A percentile compares a stretch with the other conserved stretches of the same genome.
Evolutionary conservation across 352 stramenopile genomes (phyloP).

Genomic region (Phytophthora nicotianae): DNA sequence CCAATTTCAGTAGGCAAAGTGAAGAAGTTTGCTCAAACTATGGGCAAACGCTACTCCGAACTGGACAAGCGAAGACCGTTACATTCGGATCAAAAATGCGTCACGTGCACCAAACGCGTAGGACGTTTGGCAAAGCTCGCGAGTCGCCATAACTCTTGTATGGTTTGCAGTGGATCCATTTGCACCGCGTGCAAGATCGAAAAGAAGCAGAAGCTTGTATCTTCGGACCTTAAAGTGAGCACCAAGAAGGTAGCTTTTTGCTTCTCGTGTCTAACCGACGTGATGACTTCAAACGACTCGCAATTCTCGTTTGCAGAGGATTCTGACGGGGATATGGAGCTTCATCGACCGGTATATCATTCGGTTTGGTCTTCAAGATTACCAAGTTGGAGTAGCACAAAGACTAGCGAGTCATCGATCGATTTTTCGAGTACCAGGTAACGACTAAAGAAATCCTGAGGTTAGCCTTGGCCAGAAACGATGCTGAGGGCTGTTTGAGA

Average conservation of each 20-base stretch:
- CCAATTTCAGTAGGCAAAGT: slow-evolving; percentile 12
- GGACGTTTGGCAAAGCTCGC: slow-evolving; percentile 21
- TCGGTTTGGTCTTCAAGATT: slow-evolving; percentile 19
- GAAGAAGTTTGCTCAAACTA: slow-evolving; percentile 24
- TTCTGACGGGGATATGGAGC: background rate
- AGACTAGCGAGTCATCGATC: slow-evolving; percentile 1
- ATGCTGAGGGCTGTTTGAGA: no score
- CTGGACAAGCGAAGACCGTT: slow-evolving; percentile 11
- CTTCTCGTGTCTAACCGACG: slow-evolving; percentile 28
- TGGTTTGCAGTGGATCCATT: slow-evolving; percentile 29
- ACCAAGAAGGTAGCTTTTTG: slow-evolving; percentile 43
- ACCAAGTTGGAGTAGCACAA: slow-evolving; percentile 18
- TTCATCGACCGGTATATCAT: slow-evolving; percentile 3
- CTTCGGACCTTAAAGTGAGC: slow-evolving; percentile 17
- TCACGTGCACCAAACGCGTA: slow-evolving; percentile 25
- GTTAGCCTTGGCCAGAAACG: no score
- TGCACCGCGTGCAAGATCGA: slow-evolving; percentile 38
- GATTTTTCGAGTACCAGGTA: slow-evolving; percentile 31
- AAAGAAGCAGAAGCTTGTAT: slow-evolving; percentile 34
- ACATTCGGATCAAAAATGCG: slow-evolving; percentile 18
- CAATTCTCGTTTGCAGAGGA: slow-evolving; percentile 23
- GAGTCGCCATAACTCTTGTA: slow-evolving; percentile 23
- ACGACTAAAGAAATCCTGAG: no score
- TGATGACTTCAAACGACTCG: slow-evolving; percentile 15
- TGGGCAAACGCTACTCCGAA: slow-evolving; percentile 21